Evolutionary conservation across 2,329 filamentous ascomycete genomes (phyloP).

Genomic region (Aspergillus udagawae): DNA sequence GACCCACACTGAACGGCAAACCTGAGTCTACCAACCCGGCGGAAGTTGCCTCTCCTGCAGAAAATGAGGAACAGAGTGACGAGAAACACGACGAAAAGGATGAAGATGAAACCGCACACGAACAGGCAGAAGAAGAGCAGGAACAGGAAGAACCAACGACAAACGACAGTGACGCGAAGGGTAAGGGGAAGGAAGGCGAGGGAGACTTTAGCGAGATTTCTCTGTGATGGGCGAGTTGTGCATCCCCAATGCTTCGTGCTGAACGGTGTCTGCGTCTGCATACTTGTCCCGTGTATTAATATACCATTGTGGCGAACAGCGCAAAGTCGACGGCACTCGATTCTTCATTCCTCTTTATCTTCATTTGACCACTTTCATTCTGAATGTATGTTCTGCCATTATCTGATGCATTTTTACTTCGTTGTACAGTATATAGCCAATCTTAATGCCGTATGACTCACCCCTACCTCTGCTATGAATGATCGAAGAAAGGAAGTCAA

Average conservation of each 20-base stretch:
- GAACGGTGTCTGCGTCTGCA: not conserved
- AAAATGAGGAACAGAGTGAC: constrained; percentile 7
- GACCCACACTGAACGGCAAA: constrained; percentile 17
- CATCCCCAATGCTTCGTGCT: constrained; percentile 12
- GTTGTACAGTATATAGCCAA: constrained; percentile 14
- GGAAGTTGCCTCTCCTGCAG: not conserved
- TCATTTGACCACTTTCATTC: not conserved
- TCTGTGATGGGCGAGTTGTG: constrained; percentile 18
- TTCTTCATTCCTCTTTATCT: not conserved
- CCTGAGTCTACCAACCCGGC: constrained; percentile 3
- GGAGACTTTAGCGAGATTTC: constrained; percentile 35
- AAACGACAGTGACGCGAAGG: constrained; percentile 16
- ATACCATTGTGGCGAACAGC: not conserved
- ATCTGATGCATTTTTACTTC: not conserved
- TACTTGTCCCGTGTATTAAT: not conserved
- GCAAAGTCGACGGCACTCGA: not conserved
- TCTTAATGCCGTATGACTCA: constrained; percentile 3
- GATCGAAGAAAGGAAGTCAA: not conserved
- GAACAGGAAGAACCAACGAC: constrained; percentile 17
- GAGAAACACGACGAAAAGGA: constrained; percentile 9
- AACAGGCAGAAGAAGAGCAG: constrained; percentile 14
- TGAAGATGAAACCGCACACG: constrained; percentile 11
- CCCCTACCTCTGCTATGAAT: not conserved
- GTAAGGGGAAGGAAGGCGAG: constrained; percentile 30
- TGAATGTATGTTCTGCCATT: not conserved